These are phyloP conservation scores for Stemphylium lycopersici DNA, from an alignment of 2,329 filamentous ascomycete species.

Conservation along the genomic window DNA sequence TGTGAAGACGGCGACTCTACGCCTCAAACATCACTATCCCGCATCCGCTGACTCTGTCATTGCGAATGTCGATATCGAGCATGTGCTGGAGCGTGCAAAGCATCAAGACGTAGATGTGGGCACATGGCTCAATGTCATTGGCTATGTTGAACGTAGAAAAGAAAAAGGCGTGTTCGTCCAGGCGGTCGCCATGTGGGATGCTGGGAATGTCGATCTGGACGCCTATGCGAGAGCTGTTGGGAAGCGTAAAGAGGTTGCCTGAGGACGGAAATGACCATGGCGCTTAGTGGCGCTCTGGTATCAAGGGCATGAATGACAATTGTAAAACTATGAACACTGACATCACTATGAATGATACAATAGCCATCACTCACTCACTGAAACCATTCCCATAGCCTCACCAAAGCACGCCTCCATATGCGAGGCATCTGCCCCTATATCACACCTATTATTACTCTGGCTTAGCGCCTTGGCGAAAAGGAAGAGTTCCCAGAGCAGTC, in stretches of 20 bases:
- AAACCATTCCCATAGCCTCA: too few species aligned
- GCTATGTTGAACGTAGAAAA: slow-evolving; percentile 64
- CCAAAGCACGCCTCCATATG: too few species aligned
- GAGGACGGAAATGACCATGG: not conserved
- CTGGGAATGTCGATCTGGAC: slow-evolving; percentile 73
- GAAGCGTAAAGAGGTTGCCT: slow-evolving; percentile 11
- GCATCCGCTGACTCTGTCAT: slow-evolving; percentile 45
- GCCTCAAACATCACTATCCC: slow-evolving; percentile 72
- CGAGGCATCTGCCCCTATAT: too few species aligned
- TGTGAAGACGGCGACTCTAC: slow-evolving; percentile 64
- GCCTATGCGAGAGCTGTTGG: slow-evolving; percentile 68
- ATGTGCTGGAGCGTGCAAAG: slow-evolving; percentile 71
- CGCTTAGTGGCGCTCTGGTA: not conserved
- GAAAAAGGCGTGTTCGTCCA: slow-evolving; percentile 62
- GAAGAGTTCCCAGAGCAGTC: too few species aligned
- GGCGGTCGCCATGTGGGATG: slow-evolving; percentile 77
- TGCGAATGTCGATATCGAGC: slow-evolving; percentile 71
- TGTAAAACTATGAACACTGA: too few species aligned
- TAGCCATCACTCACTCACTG: too few species aligned
- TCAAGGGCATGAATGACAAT: too few species aligned
- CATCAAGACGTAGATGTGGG: slow-evolving; percentile 71
- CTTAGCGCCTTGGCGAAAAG: too few species aligned
- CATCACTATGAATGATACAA: too few species aligned
- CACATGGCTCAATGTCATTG: slow-evolving; percentile 89
- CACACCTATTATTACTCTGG: too few species aligned